phyloP scores from a whole-genome alignment of 1,139 yeast genomes.

The Pichia cactophila region DNA sequence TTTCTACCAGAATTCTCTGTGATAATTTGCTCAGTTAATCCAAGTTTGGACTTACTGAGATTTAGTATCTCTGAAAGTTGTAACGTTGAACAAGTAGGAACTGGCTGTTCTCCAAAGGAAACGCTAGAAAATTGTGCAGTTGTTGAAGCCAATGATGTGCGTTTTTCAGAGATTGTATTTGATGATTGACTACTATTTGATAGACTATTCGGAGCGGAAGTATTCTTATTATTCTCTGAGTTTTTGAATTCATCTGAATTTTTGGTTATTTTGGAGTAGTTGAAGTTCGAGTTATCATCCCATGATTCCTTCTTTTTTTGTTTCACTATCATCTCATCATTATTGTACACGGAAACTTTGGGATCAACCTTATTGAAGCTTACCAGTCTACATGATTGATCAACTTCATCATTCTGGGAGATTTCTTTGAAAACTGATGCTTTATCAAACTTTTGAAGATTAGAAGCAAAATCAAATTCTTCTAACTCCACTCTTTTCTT shows the following conservation, averaged over 20 bases:
- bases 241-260: neutral
- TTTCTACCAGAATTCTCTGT: conserved; percentile 72
- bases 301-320: conserved; percentile 43
- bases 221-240: neutral
- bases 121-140: conserved; percentile 7
- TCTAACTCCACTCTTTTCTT: conserved; percentile 42
- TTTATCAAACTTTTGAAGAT: conserved; percentile 78
- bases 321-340: conserved; percentile 69
- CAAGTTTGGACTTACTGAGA: conserved; percentile 45
- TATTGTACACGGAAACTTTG: conserved; percentile 44
- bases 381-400: conserved; percentile 59
- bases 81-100: conserved; percentile 70
- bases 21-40: conserved; percentile 40
- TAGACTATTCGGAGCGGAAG: neutral
- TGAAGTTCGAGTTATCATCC: conserved; percentile 32
- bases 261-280: conserved; percentile 4
- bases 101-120: conserved; percentile 13
- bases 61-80: conserved; percentile 78
- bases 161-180: conserved; percentile 6
- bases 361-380: conserved; percentile 53
- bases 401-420: conserved; percentile 53
- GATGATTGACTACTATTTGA: conserved; percentile 5
- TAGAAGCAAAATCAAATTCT: conserved; percentile 85
- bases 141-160: conserved; percentile 6
- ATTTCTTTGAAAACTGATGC: conserved; percentile 71